A percentile compares a stretch with the other conserved stretches of the same genome.
phyloP scores from a whole-genome alignment of 257 asterid species.

The Plectranthus barbatus region DNA sequence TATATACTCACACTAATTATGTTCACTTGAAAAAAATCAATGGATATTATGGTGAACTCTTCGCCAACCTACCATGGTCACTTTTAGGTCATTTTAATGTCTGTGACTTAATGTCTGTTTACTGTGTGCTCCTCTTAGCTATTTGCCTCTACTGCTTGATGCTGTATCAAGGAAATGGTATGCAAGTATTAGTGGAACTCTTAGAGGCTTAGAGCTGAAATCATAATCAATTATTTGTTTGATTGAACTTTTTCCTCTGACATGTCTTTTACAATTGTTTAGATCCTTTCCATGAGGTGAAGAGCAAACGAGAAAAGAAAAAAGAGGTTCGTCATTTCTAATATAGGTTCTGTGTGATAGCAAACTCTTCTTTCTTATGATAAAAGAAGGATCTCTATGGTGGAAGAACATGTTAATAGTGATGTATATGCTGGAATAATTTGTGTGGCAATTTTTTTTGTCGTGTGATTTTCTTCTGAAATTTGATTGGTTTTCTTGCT shows the following conservation, averaged over 20 bases:
- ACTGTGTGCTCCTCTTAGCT: background rate
- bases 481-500: background rate
- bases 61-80: background rate
- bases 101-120: background rate
- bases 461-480: background rate
- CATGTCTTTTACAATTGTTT: constrained; percentile 20
- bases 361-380: background rate
- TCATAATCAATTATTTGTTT: constrained; percentile 1
- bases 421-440: background rate
- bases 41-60: background rate
- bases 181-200: background rate
- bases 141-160: background rate
- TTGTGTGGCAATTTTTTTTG: background rate
- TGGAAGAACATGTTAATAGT: background rate
- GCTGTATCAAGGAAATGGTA: background rate
- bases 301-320: constrained; percentile 90
- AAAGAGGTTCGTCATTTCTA: constrained; percentile 58
- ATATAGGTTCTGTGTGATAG: constrained; percentile 5
- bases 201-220: background rate
- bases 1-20: background rate
- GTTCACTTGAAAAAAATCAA: background rate
- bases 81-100: background rate
- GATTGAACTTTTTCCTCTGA: constrained; percentile 20
- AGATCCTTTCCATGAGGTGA: constrained; percentile 74
- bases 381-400: background rate